A percentile compares a stretch with the other conserved stretches of the same genome.
These are phyloP conservation scores for Parascedosporium putredinis DNA, from an alignment of 2,329 filamentous ascomycete species.

Conservation along the genomic window DNA sequence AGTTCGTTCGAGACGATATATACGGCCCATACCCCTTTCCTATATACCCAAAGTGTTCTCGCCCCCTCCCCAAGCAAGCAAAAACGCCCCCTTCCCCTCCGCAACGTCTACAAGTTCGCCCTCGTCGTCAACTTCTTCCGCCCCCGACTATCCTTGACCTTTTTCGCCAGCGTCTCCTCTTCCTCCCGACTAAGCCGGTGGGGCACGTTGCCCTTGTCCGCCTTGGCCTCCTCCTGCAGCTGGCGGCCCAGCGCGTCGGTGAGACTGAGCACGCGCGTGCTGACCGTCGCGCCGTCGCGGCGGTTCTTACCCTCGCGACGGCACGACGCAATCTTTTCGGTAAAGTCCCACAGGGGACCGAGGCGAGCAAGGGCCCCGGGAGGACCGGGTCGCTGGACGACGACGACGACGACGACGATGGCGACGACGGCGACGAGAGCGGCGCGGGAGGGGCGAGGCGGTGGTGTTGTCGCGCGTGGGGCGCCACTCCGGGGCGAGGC, in stretches of 20 bases:
- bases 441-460: neutral
- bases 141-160: conserved; percentile 34
- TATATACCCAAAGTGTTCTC: no score
- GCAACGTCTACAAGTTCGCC: conserved; percentile 36
- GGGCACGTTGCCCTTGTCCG: conserved; percentile 25
- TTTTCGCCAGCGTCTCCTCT: conserved; percentile 29
- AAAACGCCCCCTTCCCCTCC: neutral
- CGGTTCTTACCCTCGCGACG: conserved; percentile 91
- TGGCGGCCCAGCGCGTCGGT: conserved; percentile 62
- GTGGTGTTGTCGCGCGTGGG: conserved; percentile 54
- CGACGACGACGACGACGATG: no score
- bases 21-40: no score
- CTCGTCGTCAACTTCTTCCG: conserved; percentile 38
- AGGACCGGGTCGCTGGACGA: no score
- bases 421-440: no score
- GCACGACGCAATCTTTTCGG: conserved; percentile 72
- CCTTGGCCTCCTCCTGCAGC: conserved; percentile 52
- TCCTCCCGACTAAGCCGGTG: conserved; percentile 41
- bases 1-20: no score
- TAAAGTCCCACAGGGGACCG: conserved; percentile 84
- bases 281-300: conserved; percentile 84
- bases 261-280: conserved; percentile 66
- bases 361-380: conserved; percentile 53
- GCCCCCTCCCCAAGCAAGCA: no score
- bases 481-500: conserved; percentile 64